Base-by-base conservation (phyloP, 805 yeast genomes). In the Helenozyma rhizophorensis region DNA sequence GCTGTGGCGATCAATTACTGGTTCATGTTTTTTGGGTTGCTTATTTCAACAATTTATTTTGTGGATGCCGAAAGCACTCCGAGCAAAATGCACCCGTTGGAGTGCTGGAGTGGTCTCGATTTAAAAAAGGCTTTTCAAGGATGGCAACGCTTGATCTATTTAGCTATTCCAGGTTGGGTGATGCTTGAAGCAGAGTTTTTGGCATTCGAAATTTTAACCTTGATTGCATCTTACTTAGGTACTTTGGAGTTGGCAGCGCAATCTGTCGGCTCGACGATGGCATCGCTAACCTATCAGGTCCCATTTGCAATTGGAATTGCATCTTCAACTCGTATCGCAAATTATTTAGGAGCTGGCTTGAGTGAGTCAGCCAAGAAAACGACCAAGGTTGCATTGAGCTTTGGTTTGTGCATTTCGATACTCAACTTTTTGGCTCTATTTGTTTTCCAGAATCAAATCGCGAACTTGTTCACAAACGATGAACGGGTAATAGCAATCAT, bases 141-240 rank as follows among this genome's bases (percentile, higher is more conserved):
- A 24, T 75, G 81, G 81, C 57, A 58, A 3, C 59, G 56, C 30
- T 51, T 70, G 28, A 49, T 69, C 12, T 35, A 43, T 7, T 58
- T 75, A 32, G 78, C 80, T 1, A 60, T 74, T 19, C 80, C 80
- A 2, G 78, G 80, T 21, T 65, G 72, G 35, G 50, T 74, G 25
- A 75, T 75, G 80, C 65, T 75, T 28, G 79, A 73, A 50, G 79
- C 79, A 9, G 81, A 75, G 48, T 75, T 76, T 55, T 49, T 75
- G 32, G 79, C 79, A 2, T 75, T 75, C 48, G 81, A 75, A 47
- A 64, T 74, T 28, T 65, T 75, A 42, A 72, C 80, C 3, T 62
- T 75, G 42, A 63, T 74, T 37, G 72, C 79, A 1, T 70, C 78
- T 2, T 70, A 72, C 40, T 61, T 75, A 41, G 80, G 80, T 4